Percentiles rank a stretch among this genome's conserved stretches.
These are phyloP conservation scores for Daldinia childiae DNA, from an alignment of 495 filamentous ascomycete species.

Conservation along the genomic window DNA sequence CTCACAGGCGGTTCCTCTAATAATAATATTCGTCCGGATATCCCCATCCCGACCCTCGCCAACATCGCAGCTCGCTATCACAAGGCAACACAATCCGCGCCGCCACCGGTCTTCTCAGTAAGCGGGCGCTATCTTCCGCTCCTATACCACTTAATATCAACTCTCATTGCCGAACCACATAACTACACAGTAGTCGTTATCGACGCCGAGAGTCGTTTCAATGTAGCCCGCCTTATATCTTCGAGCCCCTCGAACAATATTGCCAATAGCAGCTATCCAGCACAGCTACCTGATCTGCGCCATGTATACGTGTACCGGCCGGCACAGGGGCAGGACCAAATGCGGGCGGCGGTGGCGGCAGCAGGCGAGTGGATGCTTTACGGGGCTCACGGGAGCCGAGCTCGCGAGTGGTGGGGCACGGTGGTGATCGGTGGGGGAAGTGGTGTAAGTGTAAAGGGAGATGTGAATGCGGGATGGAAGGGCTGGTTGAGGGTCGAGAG, in stretches of 20 bases:
- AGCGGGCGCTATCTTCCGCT: slow-evolving; percentile 69
- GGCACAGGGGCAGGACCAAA: slow-evolving; percentile 31
- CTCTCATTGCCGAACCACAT: slow-evolving; percentile 64
- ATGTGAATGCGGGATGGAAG: slow-evolving; percentile 55
- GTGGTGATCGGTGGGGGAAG: slow-evolving; percentile 55
- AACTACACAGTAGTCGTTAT: slow-evolving; percentile 71
- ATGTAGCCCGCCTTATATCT: slow-evolving; percentile 62
- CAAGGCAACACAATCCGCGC: slow-evolving; percentile 48
- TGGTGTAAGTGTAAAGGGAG: slow-evolving; percentile 30
- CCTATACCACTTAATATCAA: slow-evolving; percentile 70
- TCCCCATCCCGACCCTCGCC: slow-evolving; percentile 56
- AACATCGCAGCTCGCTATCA: slow-evolving; percentile 51
- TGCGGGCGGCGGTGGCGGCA: slow-evolving; percentile 42
- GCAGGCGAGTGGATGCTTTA: slow-evolving; percentile 61
- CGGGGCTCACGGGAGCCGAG: slow-evolving; percentile 53
- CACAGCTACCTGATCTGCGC: slow-evolving; percentile 41
- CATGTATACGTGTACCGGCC: slow-evolving; percentile 57
- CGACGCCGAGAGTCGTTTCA: slow-evolving; percentile 75
- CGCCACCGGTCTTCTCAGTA: slow-evolving; percentile 49
- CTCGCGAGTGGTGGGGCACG: slow-evolving; percentile 60
- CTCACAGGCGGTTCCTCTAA: slow-evolving; percentile 32
- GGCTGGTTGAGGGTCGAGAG: slow-evolving; percentile 61
- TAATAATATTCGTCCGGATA: slow-evolving; percentile 36
- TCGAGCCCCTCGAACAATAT: background rate
- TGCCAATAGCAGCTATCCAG: slow-evolving; percentile 33